These are phyloP conservation scores for Penicillium freii DNA, from an alignment of 2,329 filamentous ascomycete genomes.

Conservation along the genomic window DNA sequence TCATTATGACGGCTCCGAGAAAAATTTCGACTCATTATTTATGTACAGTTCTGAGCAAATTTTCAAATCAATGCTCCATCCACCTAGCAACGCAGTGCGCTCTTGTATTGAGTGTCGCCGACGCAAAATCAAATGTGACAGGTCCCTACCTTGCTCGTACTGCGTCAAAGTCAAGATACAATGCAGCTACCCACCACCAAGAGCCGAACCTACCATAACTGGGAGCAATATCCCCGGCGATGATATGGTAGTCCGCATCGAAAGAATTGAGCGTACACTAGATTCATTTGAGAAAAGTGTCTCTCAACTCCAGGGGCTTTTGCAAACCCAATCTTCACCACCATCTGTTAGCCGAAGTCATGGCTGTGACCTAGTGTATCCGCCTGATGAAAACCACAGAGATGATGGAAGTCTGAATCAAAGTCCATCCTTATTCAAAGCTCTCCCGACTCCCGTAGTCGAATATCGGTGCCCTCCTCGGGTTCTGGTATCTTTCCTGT, in stretches of 20 bases:
- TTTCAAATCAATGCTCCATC: not conserved
- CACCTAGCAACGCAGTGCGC: slow-evolving; percentile 1
- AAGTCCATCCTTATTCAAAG: not conserved
- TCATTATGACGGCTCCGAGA: too few species aligned
- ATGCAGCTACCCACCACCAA: slow-evolving; percentile 31
- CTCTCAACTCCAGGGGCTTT: slow-evolving; percentile 5
- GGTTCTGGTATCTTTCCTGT: slow-evolving; percentile 11
- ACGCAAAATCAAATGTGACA: slow-evolving; percentile 29
- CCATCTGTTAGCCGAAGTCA: not conserved
- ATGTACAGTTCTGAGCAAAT: not conserved
- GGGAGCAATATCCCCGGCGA: not conserved
- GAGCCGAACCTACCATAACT: not conserved
- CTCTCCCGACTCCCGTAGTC: not conserved
- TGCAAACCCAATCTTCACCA: not conserved
- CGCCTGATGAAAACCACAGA: not conserved
- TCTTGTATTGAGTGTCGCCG: slow-evolving; percentile 27
- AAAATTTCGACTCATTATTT: not conserved
- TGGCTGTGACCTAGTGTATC: not conserved
- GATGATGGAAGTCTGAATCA: too few species aligned
- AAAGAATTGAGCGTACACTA: slow-evolving; percentile 12
- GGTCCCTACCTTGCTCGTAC: slow-evolving; percentile 25
- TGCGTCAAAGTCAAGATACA: slow-evolving; percentile 35
- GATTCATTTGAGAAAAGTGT: not conserved
- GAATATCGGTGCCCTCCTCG: slow-evolving; percentile 3
- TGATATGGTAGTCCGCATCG: slow-evolving; percentile 2